phyloP scores from a whole-genome alignment of 176 grass and related monocot genomes.

The Oropetium thomaeum region DNA sequence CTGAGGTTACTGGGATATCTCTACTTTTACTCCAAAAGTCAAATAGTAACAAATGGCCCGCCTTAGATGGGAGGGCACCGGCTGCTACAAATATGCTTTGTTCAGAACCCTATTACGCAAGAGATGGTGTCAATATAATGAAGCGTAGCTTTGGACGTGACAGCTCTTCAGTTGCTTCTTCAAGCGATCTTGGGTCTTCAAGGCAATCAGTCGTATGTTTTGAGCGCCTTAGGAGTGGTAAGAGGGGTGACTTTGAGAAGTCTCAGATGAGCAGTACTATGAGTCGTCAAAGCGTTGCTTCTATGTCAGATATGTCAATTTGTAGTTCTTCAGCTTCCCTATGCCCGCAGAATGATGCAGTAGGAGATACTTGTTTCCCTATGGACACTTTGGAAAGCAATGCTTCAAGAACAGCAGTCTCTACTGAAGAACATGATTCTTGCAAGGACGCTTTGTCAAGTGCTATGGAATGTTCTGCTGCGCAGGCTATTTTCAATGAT shows the following conservation, averaged over 20 bases:
- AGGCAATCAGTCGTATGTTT: conserved; percentile 45
- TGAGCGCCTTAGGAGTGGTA: conserved; percentile 50
- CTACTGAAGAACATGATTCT: conserved; percentile 22
- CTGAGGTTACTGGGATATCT: conserved; percentile 66
- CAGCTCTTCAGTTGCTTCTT: conserved; percentile 73
- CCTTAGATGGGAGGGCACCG: conserved; percentile 48
- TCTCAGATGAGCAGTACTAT: conserved; percentile 38
- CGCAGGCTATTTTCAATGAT: conserved; percentile 30
- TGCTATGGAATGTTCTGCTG: conserved; percentile 28
- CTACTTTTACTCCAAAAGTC: conserved; percentile 64
- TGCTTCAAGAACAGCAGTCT: conserved; percentile 25
- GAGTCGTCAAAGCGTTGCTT: conserved; percentile 59
- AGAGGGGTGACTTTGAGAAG: conserved; percentile 56
- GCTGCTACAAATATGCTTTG: conserved; percentile 55
- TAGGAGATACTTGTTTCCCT: conserved; percentile 40
- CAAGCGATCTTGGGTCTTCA: conserved; percentile 79
- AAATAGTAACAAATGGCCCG: conserved; percentile 62
- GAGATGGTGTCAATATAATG: conserved; percentile 62
- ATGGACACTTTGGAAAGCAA: conserved; percentile 38
- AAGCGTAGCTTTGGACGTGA: conserved; percentile 63
- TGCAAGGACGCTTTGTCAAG: conserved; percentile 37
- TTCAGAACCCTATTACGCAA: conserved; percentile 67
- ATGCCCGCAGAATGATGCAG: conserved; percentile 43
- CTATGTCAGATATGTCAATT: conserved; percentile 79
- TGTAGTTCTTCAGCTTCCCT: conserved; percentile 49